These are phyloP conservation scores for Neophaeococcomyces aloes DNA, from an alignment of 2,329 filamentous ascomycete species.

Conservation along the genomic window DNA sequence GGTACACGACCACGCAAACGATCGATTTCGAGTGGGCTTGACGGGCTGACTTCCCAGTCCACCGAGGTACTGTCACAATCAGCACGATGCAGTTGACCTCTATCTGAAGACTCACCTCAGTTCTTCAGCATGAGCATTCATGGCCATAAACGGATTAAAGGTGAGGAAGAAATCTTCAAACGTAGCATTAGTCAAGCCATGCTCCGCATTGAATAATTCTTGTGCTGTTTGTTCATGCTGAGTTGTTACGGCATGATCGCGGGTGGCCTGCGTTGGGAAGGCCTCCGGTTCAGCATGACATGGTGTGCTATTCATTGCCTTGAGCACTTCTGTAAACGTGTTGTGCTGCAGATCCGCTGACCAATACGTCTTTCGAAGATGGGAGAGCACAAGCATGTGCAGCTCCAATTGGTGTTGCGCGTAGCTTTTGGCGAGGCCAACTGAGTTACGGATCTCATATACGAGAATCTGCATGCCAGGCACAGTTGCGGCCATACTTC, in stretches of 20 bases:
- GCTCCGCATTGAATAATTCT: constrained; percentile 29
- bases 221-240: constrained; percentile 59
- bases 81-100: not conserved
- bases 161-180: constrained; percentile 84
- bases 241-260: constrained; percentile 25
- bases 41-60: constrained; percentile 2
- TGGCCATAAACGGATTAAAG: constrained; percentile 51
- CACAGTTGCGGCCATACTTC: constrained; percentile 8
- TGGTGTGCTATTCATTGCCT: constrained; percentile 8
- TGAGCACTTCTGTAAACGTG: constrained; percentile 12
- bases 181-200: not conserved
- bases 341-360: constrained; percentile 15
- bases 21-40: not conserved
- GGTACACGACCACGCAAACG: not conserved
- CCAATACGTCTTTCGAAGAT: constrained; percentile 16
- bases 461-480: constrained; percentile 13
- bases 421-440: constrained; percentile 10
- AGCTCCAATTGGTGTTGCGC: constrained; percentile 15
- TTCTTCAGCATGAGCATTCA: not conserved
- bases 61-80: not conserved
- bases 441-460: constrained; percentile 9
- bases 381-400: constrained; percentile 11
- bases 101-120: not conserved
- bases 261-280: not conserved
- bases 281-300: not conserved